A percentile compares a stretch with the other conserved stretches of the same genome.
These are phyloP conservation scores for Penicillium roqueforti DNA, from an alignment of 495 filamentous ascomycete genomes.

Conservation along the genomic window DNA sequence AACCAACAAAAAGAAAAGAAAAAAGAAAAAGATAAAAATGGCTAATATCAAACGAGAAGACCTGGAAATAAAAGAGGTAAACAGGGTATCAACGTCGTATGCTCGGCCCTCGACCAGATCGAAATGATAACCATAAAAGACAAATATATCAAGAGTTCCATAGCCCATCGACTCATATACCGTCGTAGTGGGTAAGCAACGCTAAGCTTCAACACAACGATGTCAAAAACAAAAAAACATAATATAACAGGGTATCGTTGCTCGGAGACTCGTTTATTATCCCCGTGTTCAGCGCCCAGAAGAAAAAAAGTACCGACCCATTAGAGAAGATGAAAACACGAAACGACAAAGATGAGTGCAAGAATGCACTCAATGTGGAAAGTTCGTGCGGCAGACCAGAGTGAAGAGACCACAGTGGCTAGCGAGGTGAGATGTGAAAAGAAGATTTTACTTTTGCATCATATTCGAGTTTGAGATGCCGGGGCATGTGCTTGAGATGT, in stretches of 20 bases:
- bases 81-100: conserved; percentile 44
- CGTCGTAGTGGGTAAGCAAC: conserved; percentile 25
- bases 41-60: conserved; percentile 1
- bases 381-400: background rate
- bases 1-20: conserved; percentile 16
- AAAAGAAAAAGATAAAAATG: conserved; percentile 10
- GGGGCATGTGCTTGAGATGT: background rate
- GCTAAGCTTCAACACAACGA: conserved; percentile 19
- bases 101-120: conserved; percentile 30
- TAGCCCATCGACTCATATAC: conserved; percentile 23
- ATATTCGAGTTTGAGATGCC: background rate
- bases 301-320: conserved; percentile 17
- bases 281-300: conserved; percentile 41
- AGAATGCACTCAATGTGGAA: background rate
- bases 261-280: conserved; percentile 48
- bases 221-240: conserved; percentile 19
- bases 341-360: conserved; percentile 14
- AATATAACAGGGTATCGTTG: conserved; percentile 45
- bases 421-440: background rate
- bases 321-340: conserved; percentile 16
- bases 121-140: conserved; percentile 6
- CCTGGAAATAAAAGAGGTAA: conserved; percentile 17
- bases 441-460: background rate
- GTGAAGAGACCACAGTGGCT: background rate
- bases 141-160: conserved; percentile 17